Evolutionary conservation across 139 green algal genomes (phyloP), one percentile per base, ranked within the genome.

Genomic region (Chlorella sp.): DNA sequence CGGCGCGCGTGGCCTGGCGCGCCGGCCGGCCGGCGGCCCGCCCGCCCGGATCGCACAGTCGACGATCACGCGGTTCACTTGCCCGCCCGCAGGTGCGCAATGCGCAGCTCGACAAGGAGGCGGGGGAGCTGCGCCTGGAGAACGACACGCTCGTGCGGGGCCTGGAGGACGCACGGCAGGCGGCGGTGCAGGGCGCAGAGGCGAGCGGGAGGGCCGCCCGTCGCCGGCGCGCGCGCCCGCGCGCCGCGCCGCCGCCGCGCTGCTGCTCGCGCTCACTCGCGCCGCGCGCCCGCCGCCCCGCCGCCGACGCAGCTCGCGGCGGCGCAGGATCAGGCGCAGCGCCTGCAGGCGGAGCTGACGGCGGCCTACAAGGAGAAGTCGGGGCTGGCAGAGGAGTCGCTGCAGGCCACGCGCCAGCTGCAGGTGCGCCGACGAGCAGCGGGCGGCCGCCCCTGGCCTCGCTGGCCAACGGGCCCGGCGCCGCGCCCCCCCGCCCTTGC

Each of bases 31-130:
- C 6, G 7, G 2, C 2, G 29, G 29, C 38, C 23, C 23, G 7
- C 53, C 12, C 53, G 53, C 31, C 23, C 53, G 29, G 15, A 19
- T 25, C 12, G 53, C 19, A 62, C 31, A 33, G 19, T 62, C 31
- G 53, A 62, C 8, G 8, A 19, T 62, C 23, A 36, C 12, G 8
- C 31, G 15, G 8, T 21, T 25, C 53, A 36, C 53, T 21, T 62
- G 29, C 15, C 40, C 23, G 3, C 19, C 41, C 27, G 29, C 81
- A 94, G 88, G 89, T 95, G 1, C 87, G 89, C 12, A 60, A 80
- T 29, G 73, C 74, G 3, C 89, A 94, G 81, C 82, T 94, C 27
- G 90, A 94, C 46, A 91, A 91, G 68, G 91, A 95, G 67, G 87
- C 71, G 0, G 79, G 77, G 2, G 91, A 96, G 88, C 82, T 95